These are phyloP conservation scores for Pterocarpus santalinus DNA, from an alignment of 306 rosid genomes.

Conservation along the genomic window DNA sequence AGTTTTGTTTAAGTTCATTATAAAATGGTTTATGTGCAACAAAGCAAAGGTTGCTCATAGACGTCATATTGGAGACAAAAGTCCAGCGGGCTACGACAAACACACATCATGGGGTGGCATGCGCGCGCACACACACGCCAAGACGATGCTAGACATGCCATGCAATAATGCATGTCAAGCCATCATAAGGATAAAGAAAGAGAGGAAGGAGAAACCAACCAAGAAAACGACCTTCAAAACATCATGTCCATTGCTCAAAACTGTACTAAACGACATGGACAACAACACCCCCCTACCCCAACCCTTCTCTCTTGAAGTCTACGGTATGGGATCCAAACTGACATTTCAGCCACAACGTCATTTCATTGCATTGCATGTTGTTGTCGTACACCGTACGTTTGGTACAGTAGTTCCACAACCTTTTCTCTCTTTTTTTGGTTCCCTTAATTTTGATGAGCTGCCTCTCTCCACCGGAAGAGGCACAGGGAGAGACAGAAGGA, in stretches of 20 bases:
- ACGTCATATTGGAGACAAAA: constrained; percentile 1
- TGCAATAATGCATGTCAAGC: constrained; percentile 42
- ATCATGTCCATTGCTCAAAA: constrained; percentile 32
- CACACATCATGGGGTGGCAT: constrained; percentile 36
- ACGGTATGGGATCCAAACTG: constrained; percentile 13
- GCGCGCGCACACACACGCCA: not conserved
- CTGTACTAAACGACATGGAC: constrained; percentile 41
- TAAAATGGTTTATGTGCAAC: not conserved
- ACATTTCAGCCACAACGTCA: constrained; percentile 33
- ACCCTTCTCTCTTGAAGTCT: constrained; percentile 15
- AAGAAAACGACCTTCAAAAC: constrained; percentile 46
- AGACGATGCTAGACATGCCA: not conserved
- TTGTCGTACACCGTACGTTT: constrained; percentile 52
- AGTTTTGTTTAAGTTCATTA: constrained; percentile 1
- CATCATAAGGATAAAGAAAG: constrained; percentile 40
- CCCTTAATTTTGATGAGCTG: not conserved
- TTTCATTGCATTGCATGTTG: constrained; percentile 33
- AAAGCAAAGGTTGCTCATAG: not conserved
- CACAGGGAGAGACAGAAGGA: too few relatives aligned
- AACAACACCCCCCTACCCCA: not conserved
- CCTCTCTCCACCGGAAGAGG: too few relatives aligned
- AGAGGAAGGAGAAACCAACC: constrained; percentile 21
- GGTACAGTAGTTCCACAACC: constrained; percentile 23
- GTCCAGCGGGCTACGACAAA: constrained; percentile 41
- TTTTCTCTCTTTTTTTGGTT: not conserved